Evolutionary conservation across 2,329 filamentous ascomycete genomes (phyloP), one percentile per base, ranked within the genome.

Genomic region (Fusarium oxysporum): DNA sequence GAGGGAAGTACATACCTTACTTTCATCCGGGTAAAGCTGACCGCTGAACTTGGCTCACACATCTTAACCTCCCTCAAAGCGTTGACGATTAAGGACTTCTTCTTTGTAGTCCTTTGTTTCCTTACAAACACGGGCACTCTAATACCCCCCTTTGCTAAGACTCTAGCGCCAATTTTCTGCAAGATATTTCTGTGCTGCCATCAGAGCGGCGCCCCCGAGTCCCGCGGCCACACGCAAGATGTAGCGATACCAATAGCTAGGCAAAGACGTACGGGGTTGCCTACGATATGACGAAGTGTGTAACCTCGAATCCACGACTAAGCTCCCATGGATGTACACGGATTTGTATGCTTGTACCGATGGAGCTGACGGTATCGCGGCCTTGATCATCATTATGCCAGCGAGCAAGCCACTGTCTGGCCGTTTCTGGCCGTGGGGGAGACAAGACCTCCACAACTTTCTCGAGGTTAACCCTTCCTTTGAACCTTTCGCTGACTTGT

Each of bases 371-470:
- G 41, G 71, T 64, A 62, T 58, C 57, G 45, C 56, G 25, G 25
- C 51, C 54, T 45, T 38, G 43, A 51, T 59, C 55, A 54, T 59
- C 56, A 40, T 50, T 65, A 56, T 63, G 56, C 58, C 54, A 63
- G 48, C 38, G 50, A 28, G 58, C 70, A 77, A 77, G 75, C 73
- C 75, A 77, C 69, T 53, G 45, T 56, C 56, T 48, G 50, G 64
- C 65, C 30, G 45, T 53, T 41, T 56, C 56, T 48, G 50, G 64
- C 65, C 30, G 45, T 69, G 51, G 41, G 44, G 37, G 28, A 69
- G 51, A 56, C 57, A 65, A 41, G 23, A 65, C 62, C 53, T 64
- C 54, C 47, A 44, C 47, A 28, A 33, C 37, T 47, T 50, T 25
- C 60, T 43, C 48, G 11, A 58, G 38, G 37, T 30, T 17, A 35